A percentile compares a stretch with the other conserved stretches of the same genome.
These are phyloP conservation scores for Phytophthora sansomeana DNA, from an alignment of 352 stramenopile species.

Conservation along the genomic window DNA sequence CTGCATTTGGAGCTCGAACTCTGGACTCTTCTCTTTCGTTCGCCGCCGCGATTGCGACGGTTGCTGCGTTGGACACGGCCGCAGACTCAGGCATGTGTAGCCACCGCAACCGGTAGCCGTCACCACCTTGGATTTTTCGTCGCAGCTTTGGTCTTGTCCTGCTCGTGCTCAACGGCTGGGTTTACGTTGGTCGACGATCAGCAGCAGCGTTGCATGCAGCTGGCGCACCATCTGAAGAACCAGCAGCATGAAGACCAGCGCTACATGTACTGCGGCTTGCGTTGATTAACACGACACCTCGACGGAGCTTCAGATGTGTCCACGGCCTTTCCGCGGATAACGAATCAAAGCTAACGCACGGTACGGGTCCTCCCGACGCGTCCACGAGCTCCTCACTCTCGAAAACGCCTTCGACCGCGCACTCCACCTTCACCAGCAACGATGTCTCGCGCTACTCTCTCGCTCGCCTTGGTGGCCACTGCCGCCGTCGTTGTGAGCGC, in stretches of 20 bases:
- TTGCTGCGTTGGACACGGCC: conserved; percentile 18
- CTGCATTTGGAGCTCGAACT: background rate
- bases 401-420: conserved; percentile 14
- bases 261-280: background rate
- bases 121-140: conserved; percentile 11
- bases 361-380: background rate
- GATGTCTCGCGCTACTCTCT: conserved; percentile 27
- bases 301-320: conserved; percentile 21
- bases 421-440: background rate
- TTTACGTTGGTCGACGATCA: conserved; percentile 7
- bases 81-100: too few species aligned
- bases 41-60: conserved; percentile 4
- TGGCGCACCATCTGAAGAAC: conserved; percentile 20
- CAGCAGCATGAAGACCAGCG: conserved; percentile 1
- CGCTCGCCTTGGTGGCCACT: conserved; percentile 25
- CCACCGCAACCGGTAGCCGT: background rate
- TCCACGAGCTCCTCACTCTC: conserved; percentile 1
- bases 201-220: background rate
- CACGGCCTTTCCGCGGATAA: conserved; percentile 24
- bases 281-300: conserved; percentile 24
- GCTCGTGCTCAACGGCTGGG: background rate
- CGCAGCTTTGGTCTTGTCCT: background rate
- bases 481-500: conserved; percentile 26
- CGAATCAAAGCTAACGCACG: conserved; percentile 1
- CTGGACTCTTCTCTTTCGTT: conserved; percentile 10